These are phyloP conservation scores for Candolleomyces aberdarensis DNA, from an alignment of 768 basidiomycete genomes.

Conservation along the genomic window DNA sequence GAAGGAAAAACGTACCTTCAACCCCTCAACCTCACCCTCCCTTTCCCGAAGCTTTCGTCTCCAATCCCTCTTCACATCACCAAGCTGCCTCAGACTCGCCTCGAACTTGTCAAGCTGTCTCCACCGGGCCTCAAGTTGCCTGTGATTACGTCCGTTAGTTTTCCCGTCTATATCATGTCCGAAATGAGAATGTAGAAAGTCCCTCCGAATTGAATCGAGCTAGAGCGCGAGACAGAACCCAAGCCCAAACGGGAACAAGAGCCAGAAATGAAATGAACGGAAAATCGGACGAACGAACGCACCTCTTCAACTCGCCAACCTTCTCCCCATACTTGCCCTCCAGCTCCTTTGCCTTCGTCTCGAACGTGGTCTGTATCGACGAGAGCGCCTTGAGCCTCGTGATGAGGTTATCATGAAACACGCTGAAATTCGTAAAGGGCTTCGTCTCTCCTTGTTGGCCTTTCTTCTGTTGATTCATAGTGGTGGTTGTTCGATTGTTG, in stretches of 20 bases:
- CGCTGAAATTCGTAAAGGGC: conserved; percentile 88
- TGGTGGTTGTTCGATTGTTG: no score
- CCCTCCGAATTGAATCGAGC: no score
- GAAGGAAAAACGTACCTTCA: conserved; percentile 55
- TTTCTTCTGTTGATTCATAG: conserved; percentile 53
- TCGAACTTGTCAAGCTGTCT: conserved; percentile 94
- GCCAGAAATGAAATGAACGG: no score
- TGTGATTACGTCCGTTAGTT: no score
- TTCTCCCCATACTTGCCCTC: conserved; percentile 73
- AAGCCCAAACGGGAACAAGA: no score
- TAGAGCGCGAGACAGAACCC: no score
- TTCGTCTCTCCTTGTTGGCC: conserved; percentile 78
- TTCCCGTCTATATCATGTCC: no score
- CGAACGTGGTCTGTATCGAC: conserved; percentile 83
- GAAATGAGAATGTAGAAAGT: no score
- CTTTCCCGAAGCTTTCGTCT: conserved; percentile 76
- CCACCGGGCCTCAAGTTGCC: conserved; percentile 83
- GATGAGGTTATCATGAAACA: conserved; percentile 94
- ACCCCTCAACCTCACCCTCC: conserved; percentile 85
- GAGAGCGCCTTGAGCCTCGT: conserved; percentile 80
- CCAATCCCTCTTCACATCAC: conserved; percentile 81
- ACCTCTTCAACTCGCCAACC: conserved; percentile 70
- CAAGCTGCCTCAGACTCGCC: conserved; percentile 73
- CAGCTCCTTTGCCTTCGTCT: conserved; percentile 76
- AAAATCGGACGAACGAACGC: no score